Base-by-base conservation (phyloP, 768 basidiomycete species). In the Agaricus bisporus region DNA sequence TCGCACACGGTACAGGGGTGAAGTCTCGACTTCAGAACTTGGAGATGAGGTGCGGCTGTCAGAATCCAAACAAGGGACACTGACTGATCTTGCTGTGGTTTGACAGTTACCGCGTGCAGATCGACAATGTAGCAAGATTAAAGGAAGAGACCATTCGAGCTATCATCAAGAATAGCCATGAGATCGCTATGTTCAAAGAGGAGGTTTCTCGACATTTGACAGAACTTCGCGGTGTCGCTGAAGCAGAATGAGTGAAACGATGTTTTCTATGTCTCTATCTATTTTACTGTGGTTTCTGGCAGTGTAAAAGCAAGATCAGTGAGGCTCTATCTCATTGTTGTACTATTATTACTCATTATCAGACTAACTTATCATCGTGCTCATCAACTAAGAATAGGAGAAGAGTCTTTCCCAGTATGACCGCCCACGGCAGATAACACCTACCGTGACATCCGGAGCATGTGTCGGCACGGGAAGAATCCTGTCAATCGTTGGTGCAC, bases 101-200 rank as follows among this genome's bases (percentile, higher is more conserved):
- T 35, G 39, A 48, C 63, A 91, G 89, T 48, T 87, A 89, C 64
- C 81, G 82, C 58, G 89, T 91, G 62, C 88, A 91, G 61, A 68
- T 87, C 11, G 87, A 88, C 56, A 88, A 86, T 61, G 81, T 87
- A 18, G 76, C 79, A 44, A 79, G 87, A 46, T 64, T 91, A 26
- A 85, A 82, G 59, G 88, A 92, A 51, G 88, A 90, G 60, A 90
- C 87, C 0, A 79, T 88, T 42, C 81, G 87, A 0, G 85, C 85
- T 15, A 88, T 92, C 56, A 79, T 88, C 54, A 91, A 90, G 74
- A 90, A 85, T 66, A 86, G 86, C 61, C 87, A 86, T 57, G 90
- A 91, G 57, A 88, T 91, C 35, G 86, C 83, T 14, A 76, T 82
- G 61, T 91, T 91, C 73, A 90, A 90, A 68, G 80, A 85, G 50